These are phyloP conservation scores for Vigna reflexopilosa DNA, from an alignment of 306 rosid genomes.

Conservation along the genomic window DNA sequence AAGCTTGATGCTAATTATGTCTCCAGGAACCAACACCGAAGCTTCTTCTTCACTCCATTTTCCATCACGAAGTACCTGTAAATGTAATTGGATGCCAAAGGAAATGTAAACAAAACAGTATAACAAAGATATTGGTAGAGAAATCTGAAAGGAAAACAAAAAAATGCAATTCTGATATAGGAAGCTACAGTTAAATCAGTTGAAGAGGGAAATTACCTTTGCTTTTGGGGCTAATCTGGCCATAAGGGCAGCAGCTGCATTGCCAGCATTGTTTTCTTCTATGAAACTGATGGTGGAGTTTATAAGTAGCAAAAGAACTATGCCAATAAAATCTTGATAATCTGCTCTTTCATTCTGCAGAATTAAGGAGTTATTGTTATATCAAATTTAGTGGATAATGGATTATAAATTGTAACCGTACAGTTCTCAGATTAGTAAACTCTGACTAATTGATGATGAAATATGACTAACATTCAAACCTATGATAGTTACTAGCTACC, in stretches of 20 bases:
- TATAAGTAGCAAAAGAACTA: constrained; percentile 61
- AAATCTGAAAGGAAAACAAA: constrained; percentile 17
- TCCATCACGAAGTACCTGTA: constrained; percentile 69
- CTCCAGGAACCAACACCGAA: constrained; percentile 75
- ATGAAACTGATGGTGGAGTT: constrained; percentile 81
- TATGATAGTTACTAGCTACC: constrained; percentile 4
- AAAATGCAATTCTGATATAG: constrained; percentile 9
- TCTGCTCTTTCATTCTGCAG: constrained; percentile 55
- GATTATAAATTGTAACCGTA: constrained; percentile 11
- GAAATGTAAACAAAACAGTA: not conserved
- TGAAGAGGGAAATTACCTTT: constrained; percentile 54
- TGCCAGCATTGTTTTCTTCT: constrained; percentile 87
- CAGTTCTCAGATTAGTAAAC: not conserved
- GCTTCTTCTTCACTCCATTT: constrained; percentile 87
- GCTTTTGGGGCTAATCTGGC: constrained; percentile 68
- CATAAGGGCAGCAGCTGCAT: constrained; percentile 77
- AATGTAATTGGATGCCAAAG: constrained; percentile 6
- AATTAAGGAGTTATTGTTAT: constrained; percentile 5
- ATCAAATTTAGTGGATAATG: not conserved
- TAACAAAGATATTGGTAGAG: not conserved
- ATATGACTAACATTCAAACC: constrained; percentile 13
- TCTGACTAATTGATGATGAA: constrained; percentile 21
- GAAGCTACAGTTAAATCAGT: not conserved
- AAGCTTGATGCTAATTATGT: constrained; percentile 77
- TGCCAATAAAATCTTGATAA: constrained; percentile 74